Conservation (phyloP, 2,329 filamentous ascomycete genomes). For the Nemania abortiva region DNA sequence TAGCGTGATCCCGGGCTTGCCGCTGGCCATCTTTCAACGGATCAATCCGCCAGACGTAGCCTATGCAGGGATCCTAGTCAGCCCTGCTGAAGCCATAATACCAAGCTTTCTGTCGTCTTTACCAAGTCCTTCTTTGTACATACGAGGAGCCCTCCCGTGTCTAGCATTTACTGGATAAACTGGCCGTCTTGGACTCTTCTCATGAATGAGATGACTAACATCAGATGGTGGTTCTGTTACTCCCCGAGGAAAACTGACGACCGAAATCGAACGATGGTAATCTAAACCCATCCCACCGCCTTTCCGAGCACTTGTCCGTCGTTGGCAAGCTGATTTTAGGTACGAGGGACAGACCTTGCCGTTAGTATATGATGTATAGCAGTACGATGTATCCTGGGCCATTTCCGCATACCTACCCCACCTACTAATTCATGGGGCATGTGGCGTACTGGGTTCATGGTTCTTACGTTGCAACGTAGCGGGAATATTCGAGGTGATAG, state of each 20-base stretch:
- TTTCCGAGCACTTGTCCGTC: slow-evolving; percentile 23
- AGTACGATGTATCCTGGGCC: slow-evolving; percentile 19
- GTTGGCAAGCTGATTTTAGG: slow-evolving; percentile 20
- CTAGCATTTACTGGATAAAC: slow-evolving; percentile 22
- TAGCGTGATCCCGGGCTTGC: slow-evolving; percentile 9
- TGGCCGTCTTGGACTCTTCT: slow-evolving; percentile 19
- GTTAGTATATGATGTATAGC: slow-evolving; percentile 17
- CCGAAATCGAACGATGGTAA: slow-evolving; percentile 33
- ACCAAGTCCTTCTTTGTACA: not conserved
- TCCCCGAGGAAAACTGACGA: slow-evolving; percentile 27
- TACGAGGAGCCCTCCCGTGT: slow-evolving; percentile 11
- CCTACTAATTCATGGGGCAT: slow-evolving; percentile 25
- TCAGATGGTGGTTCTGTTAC: slow-evolving; percentile 33
- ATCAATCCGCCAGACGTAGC: slow-evolving; percentile 25
- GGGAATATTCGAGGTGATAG: slow-evolving; percentile 20
- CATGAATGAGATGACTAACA: slow-evolving; percentile 35
- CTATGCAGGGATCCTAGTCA: slow-evolving; percentile 35
- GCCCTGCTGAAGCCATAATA: slow-evolving; percentile 28
- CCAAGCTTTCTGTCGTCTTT: slow-evolving; percentile 33
- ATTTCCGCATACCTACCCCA: slow-evolving; percentile 31
- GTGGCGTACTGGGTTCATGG: slow-evolving; percentile 22
- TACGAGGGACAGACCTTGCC: slow-evolving; percentile 25
- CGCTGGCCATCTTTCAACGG: slow-evolving; percentile 25
- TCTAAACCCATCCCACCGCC: slow-evolving; percentile 32
- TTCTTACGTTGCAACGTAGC: slow-evolving; percentile 28